Evolutionary conservation across 1,284 basidiomycete species (phyloP), one percentile per base, ranked within the genome.

Genomic region (Fomitopsis pinicola): DNA sequence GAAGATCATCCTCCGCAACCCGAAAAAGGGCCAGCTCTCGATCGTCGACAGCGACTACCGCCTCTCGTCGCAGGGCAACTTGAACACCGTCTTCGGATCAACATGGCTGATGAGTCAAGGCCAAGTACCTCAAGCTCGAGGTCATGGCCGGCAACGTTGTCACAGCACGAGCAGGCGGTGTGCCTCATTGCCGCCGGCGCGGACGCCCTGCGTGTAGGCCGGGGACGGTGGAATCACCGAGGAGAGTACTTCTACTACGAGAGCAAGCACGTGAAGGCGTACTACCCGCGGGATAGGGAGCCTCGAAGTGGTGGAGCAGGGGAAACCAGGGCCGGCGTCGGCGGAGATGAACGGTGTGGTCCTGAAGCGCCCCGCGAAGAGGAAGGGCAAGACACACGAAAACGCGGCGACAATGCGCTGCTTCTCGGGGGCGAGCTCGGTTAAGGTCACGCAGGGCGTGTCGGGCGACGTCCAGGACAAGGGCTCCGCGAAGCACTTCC

Each of bases 171-270:
- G 74, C 97, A 99, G 75, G 97, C 97, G 3, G 97, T 97, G 17
- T 87, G 83, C 59, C 87, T 99, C 62, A 98, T 99, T 67, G 89
- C 85, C 26, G 97, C 95, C 5, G 97, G 97, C 62, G 97, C 96
- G 6, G 97, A 99, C 69, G 97, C 84, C 42, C 78, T 99, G 59
- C 83, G 99, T 33, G 97, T 97, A 97, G 97, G 97, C 58, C 97
- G 17, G 97, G 97, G 40, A 98, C 97, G 50, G 91, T 94, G 65
- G 97, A 99, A 76, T 95, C 95, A 0, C 97, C 97, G 0, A 22
- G 97, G 97, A 68, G 96, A 98, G 78, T 99, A 98, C 82, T 98
- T 97, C 76, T 98, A 97, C 78, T 95, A 98, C 74, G 96, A 98
- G 69, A 97, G 97, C 68, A 97, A 98, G 83, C 89, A 97, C 53